These are phyloP conservation scores for Taxawa tesnikishii DNA, from an alignment of 2,329 filamentous ascomycete genomes.

Conservation along the genomic window DNA sequence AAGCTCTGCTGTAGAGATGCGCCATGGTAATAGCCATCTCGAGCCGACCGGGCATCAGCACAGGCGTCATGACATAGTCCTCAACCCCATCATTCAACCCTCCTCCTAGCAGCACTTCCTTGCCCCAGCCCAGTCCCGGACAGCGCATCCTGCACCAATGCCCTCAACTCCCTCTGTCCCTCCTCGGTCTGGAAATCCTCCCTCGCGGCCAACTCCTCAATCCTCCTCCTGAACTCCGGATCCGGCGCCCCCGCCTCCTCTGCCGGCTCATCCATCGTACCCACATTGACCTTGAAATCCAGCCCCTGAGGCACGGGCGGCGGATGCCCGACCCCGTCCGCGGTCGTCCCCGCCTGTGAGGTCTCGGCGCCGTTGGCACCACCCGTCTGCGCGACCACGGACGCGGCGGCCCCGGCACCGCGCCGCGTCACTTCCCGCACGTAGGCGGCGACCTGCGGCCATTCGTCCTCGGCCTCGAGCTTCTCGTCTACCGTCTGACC, in stretches of 20 bases:
- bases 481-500: slow-evolving; percentile 72
- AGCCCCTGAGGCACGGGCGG: slow-evolving; percentile 64
- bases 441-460: slow-evolving; percentile 62
- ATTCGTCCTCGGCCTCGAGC: slow-evolving; percentile 67
- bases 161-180: slow-evolving; percentile 66
- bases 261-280: slow-evolving; percentile 52
- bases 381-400: slow-evolving; percentile 17
- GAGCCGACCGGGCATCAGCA: too few relatives aligned
- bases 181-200: slow-evolving; percentile 73
- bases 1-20: too few relatives aligned
- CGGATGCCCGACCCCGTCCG: slow-evolving; percentile 26
- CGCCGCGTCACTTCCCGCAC: slow-evolving; percentile 31
- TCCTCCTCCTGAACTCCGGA: slow-evolving; percentile 69
- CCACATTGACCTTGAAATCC: slow-evolving; percentile 64
- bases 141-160: slow-evolving; percentile 71
- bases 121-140: slow-evolving; percentile 50
- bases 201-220: slow-evolving; percentile 75
- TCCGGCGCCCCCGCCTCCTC: slow-evolving; percentile 54
- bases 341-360: slow-evolving; percentile 15
- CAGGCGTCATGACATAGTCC: too few relatives aligned
- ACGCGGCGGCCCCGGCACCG: slow-evolving; percentile 12
- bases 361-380: slow-evolving; percentile 12
- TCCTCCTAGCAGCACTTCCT: slow-evolving; percentile 24
- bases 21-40: too few relatives aligned
- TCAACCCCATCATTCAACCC: slow-evolving; percentile 26